Percentiles rank a stretch among this genome's conserved stretches.
Evolutionary conservation across 257 asterid species (phyloP).

Genomic region (Solanum pinnatisectum): DNA sequence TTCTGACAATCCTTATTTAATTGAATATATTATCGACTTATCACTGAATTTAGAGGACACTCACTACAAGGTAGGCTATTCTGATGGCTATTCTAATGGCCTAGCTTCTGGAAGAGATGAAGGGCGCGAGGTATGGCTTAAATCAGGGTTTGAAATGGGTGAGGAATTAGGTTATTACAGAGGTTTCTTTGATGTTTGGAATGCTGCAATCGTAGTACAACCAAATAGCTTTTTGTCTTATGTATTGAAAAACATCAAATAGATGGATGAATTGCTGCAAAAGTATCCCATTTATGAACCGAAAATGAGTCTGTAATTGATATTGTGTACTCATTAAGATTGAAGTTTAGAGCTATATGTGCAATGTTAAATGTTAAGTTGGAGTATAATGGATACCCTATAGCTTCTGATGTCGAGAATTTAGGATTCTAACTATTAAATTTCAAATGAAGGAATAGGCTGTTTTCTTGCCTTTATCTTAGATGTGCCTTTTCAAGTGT

Average conservation of each 20-base stretch:
- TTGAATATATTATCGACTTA: slow-evolving; percentile 45
- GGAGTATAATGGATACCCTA: slow-evolving; percentile 9
- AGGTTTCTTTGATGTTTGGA: slow-evolving; percentile 48
- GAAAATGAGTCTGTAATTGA: slow-evolving; percentile 46
- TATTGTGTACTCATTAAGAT: slow-evolving; percentile 40
- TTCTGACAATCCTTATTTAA: not conserved
- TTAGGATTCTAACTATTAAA: not conserved
- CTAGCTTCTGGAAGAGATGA: slow-evolving; percentile 42
- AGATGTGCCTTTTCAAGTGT: not conserved
- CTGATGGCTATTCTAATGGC: slow-evolving; percentile 55
- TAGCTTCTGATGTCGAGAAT: not conserved
- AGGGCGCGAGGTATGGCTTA: slow-evolving; percentile 49
- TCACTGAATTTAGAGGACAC: slow-evolving; percentile 43
- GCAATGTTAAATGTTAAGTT: slow-evolving; percentile 35
- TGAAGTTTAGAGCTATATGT: slow-evolving; percentile 39
- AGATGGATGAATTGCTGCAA: slow-evolving; percentile 45
- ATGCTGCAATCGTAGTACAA: slow-evolving; percentile 37
- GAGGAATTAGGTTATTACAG: slow-evolving; percentile 59
- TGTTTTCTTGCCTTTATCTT: not conserved
- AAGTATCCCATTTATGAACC: slow-evolving; percentile 46
- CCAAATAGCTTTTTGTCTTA: slow-evolving; percentile 31
- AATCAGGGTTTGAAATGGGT: slow-evolving; percentile 53
- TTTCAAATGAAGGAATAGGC: not conserved
- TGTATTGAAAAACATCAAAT: slow-evolving; percentile 29
- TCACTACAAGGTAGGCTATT: slow-evolving; percentile 43